These are phyloP conservation scores for Canna indica DNA, from an alignment of 176 grass and related monocot species.

Conservation along the genomic window DNA sequence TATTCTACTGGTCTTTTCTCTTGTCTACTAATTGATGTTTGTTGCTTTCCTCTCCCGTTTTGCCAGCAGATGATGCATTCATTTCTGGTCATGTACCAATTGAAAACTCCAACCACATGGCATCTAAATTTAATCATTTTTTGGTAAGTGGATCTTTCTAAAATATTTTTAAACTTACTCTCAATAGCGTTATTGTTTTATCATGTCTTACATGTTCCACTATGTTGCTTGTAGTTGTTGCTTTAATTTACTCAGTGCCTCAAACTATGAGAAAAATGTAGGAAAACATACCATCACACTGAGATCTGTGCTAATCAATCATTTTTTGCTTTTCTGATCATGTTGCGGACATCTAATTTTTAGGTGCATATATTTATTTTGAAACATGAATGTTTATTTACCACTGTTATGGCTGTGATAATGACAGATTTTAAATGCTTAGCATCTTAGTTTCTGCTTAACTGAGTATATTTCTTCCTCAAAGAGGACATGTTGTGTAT, in stretches of 20 bases:
- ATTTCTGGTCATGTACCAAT: slow-evolving; percentile 39
- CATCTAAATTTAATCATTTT: slow-evolving; percentile 42
- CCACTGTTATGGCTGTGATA: no score
- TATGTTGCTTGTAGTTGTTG: not conserved
- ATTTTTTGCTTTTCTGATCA: not conserved
- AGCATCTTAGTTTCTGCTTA: not conserved
- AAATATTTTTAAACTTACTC: slow-evolving; percentile 2
- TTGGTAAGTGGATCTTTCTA: slow-evolving; percentile 43
- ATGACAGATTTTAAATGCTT: not conserved
- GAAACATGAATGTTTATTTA: no score
- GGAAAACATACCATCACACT: not conserved
- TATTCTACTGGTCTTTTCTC: not conserved
- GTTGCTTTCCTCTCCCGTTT: slow-evolving; percentile 19
- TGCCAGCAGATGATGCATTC: slow-evolving; percentile 33
- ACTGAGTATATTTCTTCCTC: not conserved
- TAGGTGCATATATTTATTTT: not conserved
- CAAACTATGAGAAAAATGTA: not conserved
- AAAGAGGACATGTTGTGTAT: not conserved
- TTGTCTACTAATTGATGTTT: not conserved
- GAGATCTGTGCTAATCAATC: not conserved
- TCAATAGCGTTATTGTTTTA: not conserved
- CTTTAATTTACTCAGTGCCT: not conserved
- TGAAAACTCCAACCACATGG: slow-evolving; percentile 39
- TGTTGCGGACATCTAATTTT: not conserved
- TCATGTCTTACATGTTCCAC: not conserved